A percentile compares a stretch with the other conserved stretches of the same genome.
Evolutionary conservation across 202 grass and related monocot species (phyloP).

Genomic region (Panicum hallii): DNA sequence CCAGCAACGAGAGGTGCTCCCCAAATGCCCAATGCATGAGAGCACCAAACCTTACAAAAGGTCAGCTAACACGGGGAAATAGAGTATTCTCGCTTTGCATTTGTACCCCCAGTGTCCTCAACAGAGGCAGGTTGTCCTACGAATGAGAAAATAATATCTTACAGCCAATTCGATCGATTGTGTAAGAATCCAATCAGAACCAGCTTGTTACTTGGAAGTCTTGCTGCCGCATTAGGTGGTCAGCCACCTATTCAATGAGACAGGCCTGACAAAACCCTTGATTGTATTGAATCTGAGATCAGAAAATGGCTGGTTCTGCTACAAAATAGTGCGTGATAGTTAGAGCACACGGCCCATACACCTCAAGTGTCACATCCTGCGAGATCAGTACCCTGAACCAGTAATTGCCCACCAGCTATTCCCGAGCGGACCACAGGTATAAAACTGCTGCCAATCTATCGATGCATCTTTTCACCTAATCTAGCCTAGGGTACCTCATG

Average conservation of each 20-base stretch:
- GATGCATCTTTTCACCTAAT: slow-evolving; percentile 44
- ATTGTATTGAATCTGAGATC: slow-evolving; percentile 70
- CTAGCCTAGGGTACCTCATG: slow-evolving; percentile 32
- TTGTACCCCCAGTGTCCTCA: slow-evolving; percentile 41
- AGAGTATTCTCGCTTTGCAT: slow-evolving; percentile 37
- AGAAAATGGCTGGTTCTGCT: slow-evolving; percentile 41
- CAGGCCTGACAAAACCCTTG: slow-evolving; percentile 58
- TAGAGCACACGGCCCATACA: slow-evolving; percentile 48
- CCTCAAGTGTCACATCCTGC: slow-evolving; percentile 49
- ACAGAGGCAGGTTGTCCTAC: slow-evolving; percentile 51
- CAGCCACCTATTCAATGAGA: slow-evolving; percentile 59
- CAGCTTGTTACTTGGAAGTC: slow-evolving; percentile 57
- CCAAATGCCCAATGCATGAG: slow-evolving; percentile 44
- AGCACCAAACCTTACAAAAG: slow-evolving; percentile 38
- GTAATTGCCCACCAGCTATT: slow-evolving; percentile 58
- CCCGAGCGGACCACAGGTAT: slow-evolving; percentile 44
- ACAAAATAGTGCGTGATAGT: slow-evolving; percentile 49
- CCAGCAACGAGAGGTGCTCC: slow-evolving; percentile 48
- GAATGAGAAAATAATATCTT: slow-evolving; percentile 45
- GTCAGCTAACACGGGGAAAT: slow-evolving; percentile 45
- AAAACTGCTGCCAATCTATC: slow-evolving; percentile 46
- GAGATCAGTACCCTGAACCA: slow-evolving; percentile 48
- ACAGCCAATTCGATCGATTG: slow-evolving; percentile 48
- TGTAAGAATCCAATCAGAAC: slow-evolving; percentile 60
- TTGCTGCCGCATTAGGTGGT: slow-evolving; percentile 48